These are phyloP conservation scores for Hanseniaspora pseudoguilliermondii DNA, from an alignment of 805 yeast species.

Conservation along the genomic window DNA sequence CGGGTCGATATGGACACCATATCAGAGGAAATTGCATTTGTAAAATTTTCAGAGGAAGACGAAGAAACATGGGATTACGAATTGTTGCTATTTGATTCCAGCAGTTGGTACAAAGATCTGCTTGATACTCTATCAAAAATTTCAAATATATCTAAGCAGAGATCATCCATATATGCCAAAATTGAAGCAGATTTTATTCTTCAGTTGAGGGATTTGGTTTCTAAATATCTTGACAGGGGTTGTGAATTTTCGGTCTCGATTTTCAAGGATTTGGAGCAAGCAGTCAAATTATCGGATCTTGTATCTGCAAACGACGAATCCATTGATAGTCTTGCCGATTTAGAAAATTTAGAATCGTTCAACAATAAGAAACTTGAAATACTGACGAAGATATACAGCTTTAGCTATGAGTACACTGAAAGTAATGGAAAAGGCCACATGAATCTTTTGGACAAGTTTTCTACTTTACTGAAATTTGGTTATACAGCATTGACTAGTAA, in stretches of 20 bases:
- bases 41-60: neutral
- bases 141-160: neutral
- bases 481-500: constrained; percentile 6
- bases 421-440: neutral
- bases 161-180: neutral
- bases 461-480: neutral
- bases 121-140: neutral
- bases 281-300: too few relatives aligned
- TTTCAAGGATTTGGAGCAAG: neutral
- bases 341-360: neutral
- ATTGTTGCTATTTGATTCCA: neutral
- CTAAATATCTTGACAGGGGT: neutral
- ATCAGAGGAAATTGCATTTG: neutral
- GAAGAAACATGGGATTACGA: neutral
- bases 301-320: too few relatives aligned
- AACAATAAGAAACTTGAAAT: neutral
- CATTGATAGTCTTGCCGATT: too few relatives aligned
- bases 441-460: neutral
- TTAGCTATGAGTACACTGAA: neutral
- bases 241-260: neutral
- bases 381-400: neutral
- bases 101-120: neutral
- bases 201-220: neutral
- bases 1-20: neutral
- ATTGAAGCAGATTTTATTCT: neutral